These are phyloP conservation scores for Dioscorea zingiberensis DNA, from an alignment of 106 monocot genomes.

Conservation along the genomic window DNA sequence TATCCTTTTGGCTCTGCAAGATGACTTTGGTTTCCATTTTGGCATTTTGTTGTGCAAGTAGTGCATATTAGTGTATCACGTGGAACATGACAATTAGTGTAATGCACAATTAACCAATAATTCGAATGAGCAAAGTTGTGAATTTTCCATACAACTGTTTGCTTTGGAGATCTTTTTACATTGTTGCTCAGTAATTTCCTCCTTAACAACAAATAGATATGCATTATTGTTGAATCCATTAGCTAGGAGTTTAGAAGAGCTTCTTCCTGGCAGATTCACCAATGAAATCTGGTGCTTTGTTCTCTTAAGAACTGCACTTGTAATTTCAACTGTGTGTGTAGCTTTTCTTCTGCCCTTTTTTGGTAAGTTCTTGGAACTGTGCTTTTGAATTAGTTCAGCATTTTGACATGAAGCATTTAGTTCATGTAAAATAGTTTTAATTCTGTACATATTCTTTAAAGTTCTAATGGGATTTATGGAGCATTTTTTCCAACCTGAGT, in stretches of 20 bases:
- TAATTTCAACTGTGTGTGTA: slow-evolving; percentile 66
- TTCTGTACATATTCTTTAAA: no score
- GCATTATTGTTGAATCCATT: slow-evolving; percentile 84
- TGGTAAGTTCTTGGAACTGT: slow-evolving; percentile 32
- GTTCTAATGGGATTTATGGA: no score
- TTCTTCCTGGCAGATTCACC: slow-evolving; percentile 38
- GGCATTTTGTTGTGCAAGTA: not conserved
- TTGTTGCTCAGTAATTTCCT: slow-evolving; percentile 1
- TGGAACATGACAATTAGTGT: no score
- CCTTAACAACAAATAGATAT: slow-evolving; percentile 58
- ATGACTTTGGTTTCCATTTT: not conserved
- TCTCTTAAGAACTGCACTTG: slow-evolving; percentile 56
- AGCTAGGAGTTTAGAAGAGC: slow-evolving; percentile 79
- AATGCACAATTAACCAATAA: no score
- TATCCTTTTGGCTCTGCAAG: slow-evolving; percentile 53
- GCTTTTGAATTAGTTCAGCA: no score
- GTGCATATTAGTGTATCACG: not conserved
- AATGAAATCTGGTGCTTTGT: slow-evolving; percentile 32
- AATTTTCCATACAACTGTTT: no score
- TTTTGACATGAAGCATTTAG: no score
- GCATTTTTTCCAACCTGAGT: no score
- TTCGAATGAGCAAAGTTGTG: no score
- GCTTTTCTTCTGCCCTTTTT: slow-evolving; percentile 89
- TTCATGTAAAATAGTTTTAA: no score
- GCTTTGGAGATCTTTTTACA: no score